Percentiles rank a stretch among this genome's conserved stretches.
phyloP scores from a whole-genome alignment of 306 rosid species.

The Parietaria judaica region DNA sequence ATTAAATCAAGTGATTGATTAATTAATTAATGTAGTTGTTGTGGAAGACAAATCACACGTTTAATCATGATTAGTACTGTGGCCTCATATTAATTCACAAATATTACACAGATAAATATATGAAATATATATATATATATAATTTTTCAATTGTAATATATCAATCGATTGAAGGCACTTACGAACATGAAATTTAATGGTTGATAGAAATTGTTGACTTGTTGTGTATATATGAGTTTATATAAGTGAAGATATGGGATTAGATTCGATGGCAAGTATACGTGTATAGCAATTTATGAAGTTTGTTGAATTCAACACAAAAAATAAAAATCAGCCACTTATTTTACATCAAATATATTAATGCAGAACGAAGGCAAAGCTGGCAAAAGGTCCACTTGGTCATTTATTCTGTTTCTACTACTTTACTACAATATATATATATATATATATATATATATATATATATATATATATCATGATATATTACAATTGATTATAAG shows the following conservation, averaged over 20 bases:
- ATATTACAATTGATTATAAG: no score
- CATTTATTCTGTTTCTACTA: background rate
- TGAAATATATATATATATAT: background rate
- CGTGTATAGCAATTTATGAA: constrained; percentile 6
- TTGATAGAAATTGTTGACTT: background rate
- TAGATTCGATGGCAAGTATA: constrained; percentile 2
- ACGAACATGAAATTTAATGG: background rate
- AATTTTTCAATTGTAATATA: background rate
- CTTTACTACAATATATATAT: background rate
- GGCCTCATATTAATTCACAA: background rate
- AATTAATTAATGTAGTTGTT: no score
- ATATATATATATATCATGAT: background rate
- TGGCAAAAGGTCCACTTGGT: background rate
- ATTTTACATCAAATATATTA: background rate
- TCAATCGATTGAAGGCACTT: background rate
- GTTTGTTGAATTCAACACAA: constrained; percentile 9
- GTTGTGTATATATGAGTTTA: background rate
- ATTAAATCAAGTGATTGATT: no score
- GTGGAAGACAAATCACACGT: no score
- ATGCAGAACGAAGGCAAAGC: background rate
- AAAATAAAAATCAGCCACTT: constrained; percentile 4
- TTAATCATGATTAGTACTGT: no score
- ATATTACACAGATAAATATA: background rate
- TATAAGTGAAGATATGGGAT: background rate
- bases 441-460: background rate